Evolutionary conservation across 1,284 basidiomycete genomes (phyloP).

Genomic region (Cryptococcus maquisensis): DNA sequence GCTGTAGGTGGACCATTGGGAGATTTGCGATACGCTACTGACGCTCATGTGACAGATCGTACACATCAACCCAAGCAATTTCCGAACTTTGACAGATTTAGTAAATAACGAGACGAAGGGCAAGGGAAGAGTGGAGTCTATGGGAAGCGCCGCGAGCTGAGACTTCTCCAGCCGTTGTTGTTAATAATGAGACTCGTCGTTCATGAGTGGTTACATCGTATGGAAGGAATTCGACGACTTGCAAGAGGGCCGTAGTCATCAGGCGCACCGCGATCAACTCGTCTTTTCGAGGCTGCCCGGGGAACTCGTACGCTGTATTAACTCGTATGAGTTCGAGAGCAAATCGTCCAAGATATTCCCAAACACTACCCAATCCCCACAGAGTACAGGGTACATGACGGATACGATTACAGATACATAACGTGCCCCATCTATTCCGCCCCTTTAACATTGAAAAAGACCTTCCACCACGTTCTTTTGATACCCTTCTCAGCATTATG

Average conservation of each 20-base stretch:
- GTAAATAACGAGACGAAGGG: constrained; percentile 77
- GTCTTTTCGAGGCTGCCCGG: too few relatives aligned
- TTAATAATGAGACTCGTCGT: too few relatives aligned
- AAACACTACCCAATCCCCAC: background rate
- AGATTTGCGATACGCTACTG: background rate
- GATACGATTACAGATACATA: background rate
- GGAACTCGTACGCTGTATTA: background rate
- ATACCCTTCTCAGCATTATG: constrained; percentile 15
- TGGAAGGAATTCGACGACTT: too few relatives aligned
- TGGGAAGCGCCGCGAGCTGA: constrained; percentile 39
- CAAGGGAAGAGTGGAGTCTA: constrained; percentile 79
- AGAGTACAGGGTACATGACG: background rate
- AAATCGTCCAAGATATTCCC: background rate
- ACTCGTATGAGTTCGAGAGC: background rate
- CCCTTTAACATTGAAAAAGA: constrained; percentile 17
- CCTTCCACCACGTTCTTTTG: constrained; percentile 15
- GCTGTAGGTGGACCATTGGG: constrained; percentile 56
- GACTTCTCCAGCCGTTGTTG: background rate
- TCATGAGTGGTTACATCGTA: too few relatives aligned
- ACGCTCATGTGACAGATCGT: constrained; percentile 58
- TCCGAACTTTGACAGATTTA: constrained; percentile 83
- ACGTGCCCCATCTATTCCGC: constrained; percentile 4
- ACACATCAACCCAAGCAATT: constrained; percentile 87
- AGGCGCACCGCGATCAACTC: too few relatives aligned
- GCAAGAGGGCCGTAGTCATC: too few relatives aligned